Base-by-base conservation (phyloP, 208 protist genomes). In the Naegleria fowleri region DNA sequence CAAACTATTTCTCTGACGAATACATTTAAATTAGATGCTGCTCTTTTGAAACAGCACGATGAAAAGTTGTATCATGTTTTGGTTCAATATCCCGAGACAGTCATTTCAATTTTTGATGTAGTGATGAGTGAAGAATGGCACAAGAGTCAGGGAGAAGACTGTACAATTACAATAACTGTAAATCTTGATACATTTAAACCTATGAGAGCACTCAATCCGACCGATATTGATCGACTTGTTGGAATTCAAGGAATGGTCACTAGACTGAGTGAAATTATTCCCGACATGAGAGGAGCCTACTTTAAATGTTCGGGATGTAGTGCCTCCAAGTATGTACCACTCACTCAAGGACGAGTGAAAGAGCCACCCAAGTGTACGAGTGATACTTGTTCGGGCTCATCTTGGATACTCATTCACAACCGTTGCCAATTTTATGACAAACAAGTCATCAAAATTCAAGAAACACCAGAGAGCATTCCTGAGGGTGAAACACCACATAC, bases 401-500 rank as follows among this genome's bases (percentile, higher is more conserved):
- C 96, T 25, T 97, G 97, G 91, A 93, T 93, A 55, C 93, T 99
- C n/a, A 94, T 98, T 90, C 98, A 99, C 93, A 98, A 99, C 93
- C 95, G 97, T 52, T 99, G 97, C 84, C 83, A 94, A 52, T 99
- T 98, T 93, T 95, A 96, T 48, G 97, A 99, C 92, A 99, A 99
- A 92, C 98, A 99, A 93, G 92, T 98, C 15, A 94, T 99, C 15
- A 98, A 98, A 91, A 87, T 99, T 40, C 99, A 99, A 94, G 99
- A 99, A 93, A 96, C 97, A 5, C 98, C 98, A 0, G 98, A 98
- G 94, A 90, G 96, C 88, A 98, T 99, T n/a, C 96, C 98, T 29
- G 98, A 99, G 83, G 99, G 99, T 59, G 98, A 99, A 91, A 99
- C 99, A 38, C 99, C 99, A 22, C 95, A 98, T 85, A 99, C 98